Evolutionary conservation across 108 stramenopile genomes (phyloP), one percentile per base, ranked within the genome.

Genomic region (Conticribra guillardii): DNA sequence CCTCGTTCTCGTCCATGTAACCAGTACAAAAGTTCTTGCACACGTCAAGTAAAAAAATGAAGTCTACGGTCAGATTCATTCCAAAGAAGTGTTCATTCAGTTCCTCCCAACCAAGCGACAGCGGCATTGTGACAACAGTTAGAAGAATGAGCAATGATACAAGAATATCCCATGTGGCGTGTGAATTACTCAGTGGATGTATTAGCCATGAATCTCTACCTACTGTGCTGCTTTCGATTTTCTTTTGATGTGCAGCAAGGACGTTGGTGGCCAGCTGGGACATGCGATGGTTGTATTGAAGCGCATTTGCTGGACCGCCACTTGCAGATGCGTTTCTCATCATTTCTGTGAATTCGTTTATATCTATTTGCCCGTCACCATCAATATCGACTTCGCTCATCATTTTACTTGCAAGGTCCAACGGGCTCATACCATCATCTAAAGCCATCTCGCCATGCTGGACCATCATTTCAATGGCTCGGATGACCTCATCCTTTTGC

Each of bases 21-120:
- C 86, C 86, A 21, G 89, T 89, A 76, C 76, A 81, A 65, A 89
- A 89, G 52, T 83, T 84, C 71, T 85, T 84, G 67, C 66, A 71
- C 4, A 90, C 84, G 55, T 90, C 89, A 18, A 86, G 37, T 18
- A 85, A 45, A 54, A 90, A 90, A 31, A 88, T 54, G 21, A 79
- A 47, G 57, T 90, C 85, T 27, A 90, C 73, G 7, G 57, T 32
- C 17, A 90, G 60, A 41, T 86, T 86, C 77, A 82, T 73, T 16
- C 19, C 47, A 26, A 62, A 67, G 47, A 87, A 48, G 30, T 30
- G 14, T 34, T 75, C 73, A n/a, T 80, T 83, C 5, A 84, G 32
- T 33, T 83, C 71, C 45, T 87, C 86, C 79, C 84, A 87, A 32
- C 81, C 86, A 28, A 87, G 65, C 16, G 77, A 72, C 22, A 87